Base-by-base conservation (phyloP, 169 alveolate species). In the Eimeria tenella region DNA sequence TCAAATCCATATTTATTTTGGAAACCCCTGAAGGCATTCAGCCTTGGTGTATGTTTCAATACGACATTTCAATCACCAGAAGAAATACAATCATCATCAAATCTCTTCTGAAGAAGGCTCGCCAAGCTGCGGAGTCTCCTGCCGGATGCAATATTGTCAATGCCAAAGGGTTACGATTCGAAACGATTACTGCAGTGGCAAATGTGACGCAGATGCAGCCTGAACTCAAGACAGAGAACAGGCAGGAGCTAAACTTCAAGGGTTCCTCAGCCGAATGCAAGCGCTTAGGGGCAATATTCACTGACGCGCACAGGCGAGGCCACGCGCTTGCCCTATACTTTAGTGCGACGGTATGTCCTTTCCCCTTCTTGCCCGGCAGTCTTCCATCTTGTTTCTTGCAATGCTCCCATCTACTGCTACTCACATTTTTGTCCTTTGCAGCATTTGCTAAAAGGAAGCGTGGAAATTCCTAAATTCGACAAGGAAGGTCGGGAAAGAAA, bases 41-140 rank as follows among this genome's bases (percentile, higher is more conserved):
- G 42, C 95, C 95, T 6, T 91, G 95, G 95, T 91, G 95, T 50
- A 77, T 60, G 42, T 91, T 91, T 56, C 81, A 91, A 56, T 91
- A 63, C 25, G 92, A 77, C 17, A 49, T 91, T 55, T 91, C 95
- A 10, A 70, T 91, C 31, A 63, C 95, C 23, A 56, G 58, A 19
- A 55, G 91, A n/a, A 86, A 86, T 42, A 81, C 95, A 15, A 56
- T 91, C 13, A 62, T 77, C 17, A 77, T 91, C 73, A 77, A 62
- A 23, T 5, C 74, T 4, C 84, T 91, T 3, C 0, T 91, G 74
- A 75, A 50, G 70, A 91, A 91, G 31, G 95, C 89, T 1, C 79
- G 81, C 10, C 68, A 73, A 13, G 70, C 95, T 1, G 92, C 95
- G 23, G 90, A 77, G n/a, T 79, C 95, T 23, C 95, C 95, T 4